Percentiles rank a stretch among this genome's conserved stretches.
These are phyloP conservation scores for Lactifluus piperatus DNA, from an alignment of 768 basidiomycete genomes.

Conservation along the genomic window DNA sequence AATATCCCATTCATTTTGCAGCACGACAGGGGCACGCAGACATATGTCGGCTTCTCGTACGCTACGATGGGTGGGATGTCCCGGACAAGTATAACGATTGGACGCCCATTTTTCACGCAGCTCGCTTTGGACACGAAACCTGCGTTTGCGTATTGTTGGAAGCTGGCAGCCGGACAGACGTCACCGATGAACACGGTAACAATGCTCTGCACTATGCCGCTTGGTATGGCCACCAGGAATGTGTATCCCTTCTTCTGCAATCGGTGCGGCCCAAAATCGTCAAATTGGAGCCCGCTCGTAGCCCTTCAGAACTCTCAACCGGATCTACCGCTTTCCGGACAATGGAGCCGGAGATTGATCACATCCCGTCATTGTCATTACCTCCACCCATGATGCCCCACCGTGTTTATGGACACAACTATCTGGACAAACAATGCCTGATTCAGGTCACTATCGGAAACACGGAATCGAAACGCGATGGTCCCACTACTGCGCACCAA, in stretches of 20 bases:
- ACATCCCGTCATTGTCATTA: constrained; percentile 89
- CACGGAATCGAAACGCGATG: constrained; percentile 33
- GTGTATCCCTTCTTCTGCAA: constrained; percentile 44
- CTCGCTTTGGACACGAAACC: constrained; percentile 68
- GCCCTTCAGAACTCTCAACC: constrained; percentile 24
- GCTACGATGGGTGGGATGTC: constrained; percentile 70
- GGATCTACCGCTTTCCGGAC: constrained; percentile 21
- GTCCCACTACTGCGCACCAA: constrained; percentile 26
- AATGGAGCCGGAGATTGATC: constrained; percentile 70
- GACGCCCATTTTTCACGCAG: constrained; percentile 95
- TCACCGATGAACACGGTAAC: constrained; percentile 77
- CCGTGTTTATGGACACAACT: constrained; percentile 94
- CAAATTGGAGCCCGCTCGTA: constrained; percentile 18
- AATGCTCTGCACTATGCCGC: constrained; percentile 89
- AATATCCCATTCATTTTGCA: constrained; percentile 94
- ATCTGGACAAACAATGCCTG: constrained; percentile 77
- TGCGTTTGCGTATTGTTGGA: constrained; percentile 75
- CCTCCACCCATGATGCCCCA: constrained; percentile 99
- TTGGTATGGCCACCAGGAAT: constrained; percentile 84
- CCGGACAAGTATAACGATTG: constrained; percentile 97
- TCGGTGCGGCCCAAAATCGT: constrained; percentile 22
- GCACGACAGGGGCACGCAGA: constrained; percentile 84
- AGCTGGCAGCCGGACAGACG: constrained; percentile 69
- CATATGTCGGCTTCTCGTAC: constrained; percentile 71
- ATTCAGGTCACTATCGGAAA: constrained; percentile 83